Base-by-base conservation (phyloP, 805 yeast genomes). In the Starmerella stigmatis region DNA sequence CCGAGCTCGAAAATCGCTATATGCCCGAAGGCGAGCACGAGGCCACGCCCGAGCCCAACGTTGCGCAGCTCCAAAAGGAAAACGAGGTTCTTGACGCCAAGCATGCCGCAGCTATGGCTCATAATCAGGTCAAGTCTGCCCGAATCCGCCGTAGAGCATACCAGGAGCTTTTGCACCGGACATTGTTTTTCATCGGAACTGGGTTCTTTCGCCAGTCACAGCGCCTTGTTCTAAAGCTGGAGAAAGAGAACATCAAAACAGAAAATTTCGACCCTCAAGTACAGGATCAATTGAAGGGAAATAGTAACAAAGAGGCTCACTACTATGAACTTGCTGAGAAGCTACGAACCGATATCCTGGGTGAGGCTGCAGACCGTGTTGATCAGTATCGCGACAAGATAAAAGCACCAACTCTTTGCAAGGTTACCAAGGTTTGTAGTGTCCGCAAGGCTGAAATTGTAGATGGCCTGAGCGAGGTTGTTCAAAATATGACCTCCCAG, bases 261-360 rank as follows among this genome's bases (percentile, higher is more conserved):
- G 48, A 46, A 28, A 17, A 36, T 10, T 36, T 25, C 11, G 40
- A 36, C n/a, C 12, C 3, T 1, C 22, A 23, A 23, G 25, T 30
- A 3, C 40, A 36, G 13, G 21, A 36, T 5, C 30, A 36, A 30
- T 39, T 44, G 5, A 30, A 32, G 11, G 41, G 26, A 44, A 44
- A 72, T 55, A 70, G 71, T 47, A 59, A 60, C 5, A 43, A 64
- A 21, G 94, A 83, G 57, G 65, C 66, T 32, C 55, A 65, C 16
- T 75, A 65, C 55, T 84, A 83, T 57, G 66, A 62, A 0, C 64
- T 64, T 39, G 94, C 94, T 0, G 88, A 82, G 48, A 55, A 55
- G 3, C 49, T 80, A n/a, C 69, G 92, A 46, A 65, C 68, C 40
- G 70, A 68, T 26, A 60, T 80, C 1, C 58, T 81, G 17, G 63